These are phyloP conservation scores for Emergomyces pasteurianus DNA, from an alignment of 2,329 filamentous ascomycete genomes.

Conservation along the genomic window DNA sequence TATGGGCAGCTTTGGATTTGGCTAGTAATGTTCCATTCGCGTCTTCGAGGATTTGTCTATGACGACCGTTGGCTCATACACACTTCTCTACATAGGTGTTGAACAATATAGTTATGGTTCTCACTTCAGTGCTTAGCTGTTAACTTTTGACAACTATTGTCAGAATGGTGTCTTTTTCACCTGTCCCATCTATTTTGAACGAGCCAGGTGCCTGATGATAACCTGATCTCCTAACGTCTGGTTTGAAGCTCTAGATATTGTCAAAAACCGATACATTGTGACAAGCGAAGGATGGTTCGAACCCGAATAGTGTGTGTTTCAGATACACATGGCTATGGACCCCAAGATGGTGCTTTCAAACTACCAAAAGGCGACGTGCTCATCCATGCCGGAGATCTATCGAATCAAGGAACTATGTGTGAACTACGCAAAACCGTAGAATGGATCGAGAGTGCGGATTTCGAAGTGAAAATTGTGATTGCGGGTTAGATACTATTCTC, in stretches of 20 bases:
- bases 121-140: too few species aligned
- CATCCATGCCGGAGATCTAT: conserved; percentile 48
- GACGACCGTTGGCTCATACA: too few species aligned
- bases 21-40: too few species aligned
- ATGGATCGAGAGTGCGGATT: conserved; percentile 43
- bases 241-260: not conserved
- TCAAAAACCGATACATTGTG: not conserved
- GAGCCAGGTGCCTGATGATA: not conserved
- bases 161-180: not conserved
- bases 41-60: too few species aligned
- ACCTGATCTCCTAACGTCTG: not conserved
- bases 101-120: too few species aligned
- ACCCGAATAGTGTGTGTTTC: conserved; percentile 48
- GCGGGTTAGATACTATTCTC: conserved; percentile 30
- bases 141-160: too few species aligned
- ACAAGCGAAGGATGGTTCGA: conserved; percentile 14
- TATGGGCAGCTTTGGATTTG: too few species aligned
- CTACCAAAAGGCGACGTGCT: conserved; percentile 46
- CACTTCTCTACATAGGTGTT: too few species aligned
- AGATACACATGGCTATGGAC: conserved; percentile 45
- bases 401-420: conserved; percentile 41
- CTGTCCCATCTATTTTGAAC: not conserved
- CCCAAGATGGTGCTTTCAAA: conserved; percentile 36
- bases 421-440: conserved; percentile 41
- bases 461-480: conserved; percentile 43